Evolutionary conservation across 257 asterid genomes (phyloP).

Genomic region (Fraxinus excelsior): DNA sequence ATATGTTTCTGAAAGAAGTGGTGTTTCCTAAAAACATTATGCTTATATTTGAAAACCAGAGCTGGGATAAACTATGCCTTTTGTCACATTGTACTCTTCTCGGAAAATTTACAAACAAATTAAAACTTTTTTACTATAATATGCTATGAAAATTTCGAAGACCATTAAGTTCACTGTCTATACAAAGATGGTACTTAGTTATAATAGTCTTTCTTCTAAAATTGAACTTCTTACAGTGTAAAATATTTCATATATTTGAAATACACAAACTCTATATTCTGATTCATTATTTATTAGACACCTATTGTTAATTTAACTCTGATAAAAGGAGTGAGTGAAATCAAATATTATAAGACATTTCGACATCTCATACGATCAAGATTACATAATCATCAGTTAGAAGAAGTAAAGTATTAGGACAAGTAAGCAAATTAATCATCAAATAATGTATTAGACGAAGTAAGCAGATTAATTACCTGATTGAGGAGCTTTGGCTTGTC

Average conservation of each 20-base stretch:
- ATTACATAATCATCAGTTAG: background rate
- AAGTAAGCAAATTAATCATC: conserved; percentile 1
- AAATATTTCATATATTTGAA: background rate
- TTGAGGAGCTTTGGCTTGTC: conserved; percentile 98
- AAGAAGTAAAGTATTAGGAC: background rate
- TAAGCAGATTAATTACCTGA: conserved; percentile 54
- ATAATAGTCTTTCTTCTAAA: background rate
- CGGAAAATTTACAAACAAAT: background rate
- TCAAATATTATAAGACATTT: background rate
- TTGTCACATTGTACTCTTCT: background rate
- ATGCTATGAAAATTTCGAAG: background rate
- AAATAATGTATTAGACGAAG: conserved; percentile 11
- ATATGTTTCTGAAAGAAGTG: conserved; percentile 9
- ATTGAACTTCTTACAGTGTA: background rate
- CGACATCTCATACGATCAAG: background rate
- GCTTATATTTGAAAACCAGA: background rate
- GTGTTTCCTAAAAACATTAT: background rate
- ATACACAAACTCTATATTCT: conserved; percentile 5
- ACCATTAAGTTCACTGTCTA: background rate
- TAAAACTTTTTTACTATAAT: conserved; percentile 1
- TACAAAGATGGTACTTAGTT: background rate
- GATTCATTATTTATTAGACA: background rate
- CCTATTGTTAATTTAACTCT: background rate
- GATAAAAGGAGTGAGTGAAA: background rate
- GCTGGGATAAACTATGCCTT: background rate